phyloP scores from a whole-genome alignment of 345 rosid species.

The Turritis glabra region DNA sequence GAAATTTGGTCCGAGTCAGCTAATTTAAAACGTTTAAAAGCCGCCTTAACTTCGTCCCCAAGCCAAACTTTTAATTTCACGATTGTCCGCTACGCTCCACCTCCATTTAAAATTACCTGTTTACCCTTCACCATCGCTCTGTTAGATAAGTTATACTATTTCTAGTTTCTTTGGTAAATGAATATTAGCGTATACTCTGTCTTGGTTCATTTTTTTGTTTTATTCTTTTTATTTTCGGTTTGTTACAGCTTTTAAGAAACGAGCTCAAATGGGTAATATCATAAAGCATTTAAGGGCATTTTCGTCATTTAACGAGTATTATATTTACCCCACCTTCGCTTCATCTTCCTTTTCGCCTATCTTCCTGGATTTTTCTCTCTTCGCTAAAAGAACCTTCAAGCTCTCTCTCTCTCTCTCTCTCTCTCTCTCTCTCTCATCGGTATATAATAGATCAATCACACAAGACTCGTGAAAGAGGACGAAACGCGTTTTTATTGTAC shows the following conservation, averaged over 20 bases:
- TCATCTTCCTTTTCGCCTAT: slow-evolving; percentile 34
- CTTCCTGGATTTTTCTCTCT: slow-evolving; percentile 32
- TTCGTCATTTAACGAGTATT: slow-evolving; percentile 34
- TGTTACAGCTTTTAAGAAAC: neutral
- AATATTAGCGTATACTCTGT: neutral
- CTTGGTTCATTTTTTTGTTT: slow-evolving; percentile 4
- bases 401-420: neutral
- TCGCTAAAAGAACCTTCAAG: slow-evolving; percentile 17
- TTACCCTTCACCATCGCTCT: slow-evolving; percentile 4
- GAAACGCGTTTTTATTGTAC: slow-evolving; percentile 24
- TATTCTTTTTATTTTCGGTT: neutral
- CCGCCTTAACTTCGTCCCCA: slow-evolving; percentile 30
- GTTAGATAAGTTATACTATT: neutral
- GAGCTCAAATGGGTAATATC: neutral
- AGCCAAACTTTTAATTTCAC: slow-evolving; percentile 27
- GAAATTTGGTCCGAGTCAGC: neutral
- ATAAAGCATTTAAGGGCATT: neutral
- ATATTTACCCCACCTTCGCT: slow-evolving; percentile 23
- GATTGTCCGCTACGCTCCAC: slow-evolving; percentile 18
- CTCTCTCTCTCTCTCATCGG: neutral
- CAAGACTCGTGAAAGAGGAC: slow-evolving; percentile 33
- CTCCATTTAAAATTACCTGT: neutral
- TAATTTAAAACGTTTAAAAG: slow-evolving; percentile 5
- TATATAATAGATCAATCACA: slow-evolving; percentile 8
- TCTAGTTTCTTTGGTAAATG: neutral